These are phyloP conservation scores for Apiotrichum porosum DNA, from an alignment of 1,284 basidiomycete genomes.

Conservation along the genomic window DNA sequence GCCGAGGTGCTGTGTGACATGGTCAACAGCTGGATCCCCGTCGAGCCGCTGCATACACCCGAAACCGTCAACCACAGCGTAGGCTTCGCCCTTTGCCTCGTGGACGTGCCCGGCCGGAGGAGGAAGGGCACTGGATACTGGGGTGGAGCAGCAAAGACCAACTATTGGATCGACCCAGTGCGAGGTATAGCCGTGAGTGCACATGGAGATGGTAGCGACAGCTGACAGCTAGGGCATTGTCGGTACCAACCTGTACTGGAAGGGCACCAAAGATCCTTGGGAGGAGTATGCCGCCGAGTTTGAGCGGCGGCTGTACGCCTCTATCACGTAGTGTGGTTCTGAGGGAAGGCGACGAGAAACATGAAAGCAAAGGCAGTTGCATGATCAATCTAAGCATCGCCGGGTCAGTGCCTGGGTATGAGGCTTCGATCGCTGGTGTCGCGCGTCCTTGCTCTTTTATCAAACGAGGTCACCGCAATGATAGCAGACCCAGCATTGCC, in stretches of 20 bases:
- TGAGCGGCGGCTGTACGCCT: conserved; percentile 34
- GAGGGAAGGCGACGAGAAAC: too few relatives aligned
- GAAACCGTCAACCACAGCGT: conserved; percentile 8
- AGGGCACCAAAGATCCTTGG: conserved; percentile 20
- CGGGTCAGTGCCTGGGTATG: too few relatives aligned
- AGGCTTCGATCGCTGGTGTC: too few relatives aligned
- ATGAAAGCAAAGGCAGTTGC: too few relatives aligned
- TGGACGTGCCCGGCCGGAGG: conserved; percentile 12
- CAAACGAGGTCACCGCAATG: too few relatives aligned
- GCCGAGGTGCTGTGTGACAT: too few relatives aligned
- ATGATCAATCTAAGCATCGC: too few relatives aligned
- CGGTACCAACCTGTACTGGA: conserved; percentile 24
- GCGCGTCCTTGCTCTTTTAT: too few relatives aligned
- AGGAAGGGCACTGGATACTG: conserved; percentile 20
- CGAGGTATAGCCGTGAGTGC: conserved; percentile 20
- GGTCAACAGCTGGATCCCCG: conserved; percentile 14
- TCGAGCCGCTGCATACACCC: conserved; percentile 7
- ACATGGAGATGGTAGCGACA: background rate
- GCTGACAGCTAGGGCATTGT: conserved; percentile 7
- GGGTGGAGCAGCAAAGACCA: conserved; percentile 24
- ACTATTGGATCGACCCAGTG: conserved; percentile 25
- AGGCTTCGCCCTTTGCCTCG: conserved; percentile 10
- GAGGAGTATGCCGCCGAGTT: conserved; percentile 27
- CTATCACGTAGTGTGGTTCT: too few relatives aligned
- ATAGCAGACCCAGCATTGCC: too few relatives aligned